Evolutionary conservation across 2,329 filamentous ascomycete genomes (phyloP).

Genomic region (Talaromyces sp.): DNA sequence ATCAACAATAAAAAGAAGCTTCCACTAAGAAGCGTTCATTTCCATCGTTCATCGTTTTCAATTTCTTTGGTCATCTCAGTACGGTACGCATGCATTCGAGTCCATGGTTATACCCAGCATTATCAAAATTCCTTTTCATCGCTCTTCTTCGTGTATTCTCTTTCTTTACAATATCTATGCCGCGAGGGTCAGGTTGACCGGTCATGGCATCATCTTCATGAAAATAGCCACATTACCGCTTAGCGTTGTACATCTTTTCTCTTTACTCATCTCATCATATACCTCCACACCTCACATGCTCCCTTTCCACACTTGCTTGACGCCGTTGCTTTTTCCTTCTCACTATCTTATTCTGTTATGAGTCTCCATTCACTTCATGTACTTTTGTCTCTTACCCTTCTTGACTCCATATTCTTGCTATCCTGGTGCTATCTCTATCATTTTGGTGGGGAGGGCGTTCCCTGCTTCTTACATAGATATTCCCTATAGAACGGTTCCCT

Average conservation of each 20-base stretch:
- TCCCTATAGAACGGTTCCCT: constrained; percentile 10
- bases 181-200: neutral
- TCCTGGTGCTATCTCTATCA: constrained; percentile 7
- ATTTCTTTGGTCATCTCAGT: constrained; percentile 1
- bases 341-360: neutral
- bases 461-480: constrained; percentile 5
- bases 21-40: neutral
- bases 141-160: constrained; percentile 4
- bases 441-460: neutral
- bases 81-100: constrained; percentile 25
- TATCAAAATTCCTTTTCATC: constrained; percentile 23
- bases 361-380: constrained; percentile 1
- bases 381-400: neutral
- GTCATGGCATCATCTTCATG: constrained; percentile 4
- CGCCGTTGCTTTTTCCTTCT: neutral
- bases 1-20: constrained; percentile 9
- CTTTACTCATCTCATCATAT: neutral
- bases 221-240: constrained; percentile 5
- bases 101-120: constrained; percentile 29
- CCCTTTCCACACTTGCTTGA: constrained; percentile 2
- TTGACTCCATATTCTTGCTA: constrained; percentile 1
- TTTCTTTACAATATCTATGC: neutral
- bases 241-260: constrained; percentile 9
- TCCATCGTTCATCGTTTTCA: constrained; percentile 7
- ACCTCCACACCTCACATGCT: neutral